Base-by-base conservation (phyloP, 2,329 filamentous ascomycete genomes). In the Fusarium proliferatum region DNA sequence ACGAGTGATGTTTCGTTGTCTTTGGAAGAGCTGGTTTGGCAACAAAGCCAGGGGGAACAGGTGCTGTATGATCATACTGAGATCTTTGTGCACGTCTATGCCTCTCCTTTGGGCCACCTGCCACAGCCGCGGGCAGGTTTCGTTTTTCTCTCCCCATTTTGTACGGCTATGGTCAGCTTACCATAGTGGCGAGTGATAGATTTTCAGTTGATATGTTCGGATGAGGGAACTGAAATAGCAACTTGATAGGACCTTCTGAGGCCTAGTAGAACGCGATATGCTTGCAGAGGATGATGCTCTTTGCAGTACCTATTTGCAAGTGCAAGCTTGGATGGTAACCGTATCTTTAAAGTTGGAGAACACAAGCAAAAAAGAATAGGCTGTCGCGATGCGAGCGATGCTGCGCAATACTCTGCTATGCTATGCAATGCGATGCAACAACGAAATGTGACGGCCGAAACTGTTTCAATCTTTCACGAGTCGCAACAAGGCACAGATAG, bases 1-100 rank as follows among this genome's bases (percentile, higher is more conserved):
- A 91, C 19, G 88, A 86, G 73, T 88, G 86, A 79, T 92, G 88
- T 77, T 90, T 90, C 48, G 85, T 69, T 43, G 67, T 81, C 68
- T 85, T 88, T 41, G 86, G 82, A 19, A 81, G 64, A 33, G 80
- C 73, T 51, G 81, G 82, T 67, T 82, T 85, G 52, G 83, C 82
- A 57, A 82, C 80, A 59, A 85, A 79, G 55, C 77, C 79, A 33
- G 76, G 67, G 19, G 81, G 82, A 68, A 80, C 73, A 63, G 82
- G 80, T 41, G 79, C 80, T 53, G 77, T 77, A 26, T 76, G 77
- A 69, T 81, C 82, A 72, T 77, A 80, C 73, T 80, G 80, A 45
- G 79, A 76, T 69, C 78, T 79, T 57, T 78, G 76, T 56, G 76
- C 72, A 68, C 80, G 79, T 67, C 73, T 82, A 71, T 82, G 81